phyloP scores from a whole-genome alignment of 139 green algal genomes.

The Chlorella vulgaris region DNA sequence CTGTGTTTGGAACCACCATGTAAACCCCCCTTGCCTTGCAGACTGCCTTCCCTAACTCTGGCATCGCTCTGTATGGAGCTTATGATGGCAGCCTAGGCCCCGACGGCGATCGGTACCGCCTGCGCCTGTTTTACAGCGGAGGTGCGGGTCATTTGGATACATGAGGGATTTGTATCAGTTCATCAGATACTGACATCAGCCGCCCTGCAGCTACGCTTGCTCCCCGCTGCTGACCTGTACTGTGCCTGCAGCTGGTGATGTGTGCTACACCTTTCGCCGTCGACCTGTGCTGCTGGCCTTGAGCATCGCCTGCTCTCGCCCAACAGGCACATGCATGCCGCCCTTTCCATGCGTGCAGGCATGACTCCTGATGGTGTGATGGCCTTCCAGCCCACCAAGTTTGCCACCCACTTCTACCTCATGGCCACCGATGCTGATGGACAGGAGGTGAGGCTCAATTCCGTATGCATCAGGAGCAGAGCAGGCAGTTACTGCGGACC shows the following conservation, averaged over 20 bases:
- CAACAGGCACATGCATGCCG: background rate
- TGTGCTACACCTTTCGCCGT: no score
- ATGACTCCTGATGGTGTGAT: slow-evolving; percentile 22
- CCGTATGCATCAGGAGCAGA: no score
- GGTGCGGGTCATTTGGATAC: slow-evolving; percentile 9
- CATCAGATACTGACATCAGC: background rate
- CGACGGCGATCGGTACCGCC: background rate
- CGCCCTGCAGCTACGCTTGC: no score
- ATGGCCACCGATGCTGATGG: background rate
- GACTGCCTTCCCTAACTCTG: slow-evolving; percentile 3
- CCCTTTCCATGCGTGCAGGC: background rate
- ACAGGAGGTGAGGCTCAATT: background rate
- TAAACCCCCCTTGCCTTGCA: background rate
- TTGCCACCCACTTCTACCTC: background rate
- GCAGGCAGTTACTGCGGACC: no score
- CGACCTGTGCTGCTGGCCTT: no score
- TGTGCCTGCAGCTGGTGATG: no score
- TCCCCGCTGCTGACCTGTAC: background rate
- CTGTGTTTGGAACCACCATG: background rate
- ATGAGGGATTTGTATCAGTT: no score
- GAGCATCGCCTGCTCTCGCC: no score
- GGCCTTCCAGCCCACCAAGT: background rate
- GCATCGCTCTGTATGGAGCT: background rate
- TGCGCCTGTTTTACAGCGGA: slow-evolving; percentile 24
- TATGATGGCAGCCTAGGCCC: background rate